Base-by-base conservation (phyloP, 352 stramenopile species). In the Phytopythium helicoides region DNA sequence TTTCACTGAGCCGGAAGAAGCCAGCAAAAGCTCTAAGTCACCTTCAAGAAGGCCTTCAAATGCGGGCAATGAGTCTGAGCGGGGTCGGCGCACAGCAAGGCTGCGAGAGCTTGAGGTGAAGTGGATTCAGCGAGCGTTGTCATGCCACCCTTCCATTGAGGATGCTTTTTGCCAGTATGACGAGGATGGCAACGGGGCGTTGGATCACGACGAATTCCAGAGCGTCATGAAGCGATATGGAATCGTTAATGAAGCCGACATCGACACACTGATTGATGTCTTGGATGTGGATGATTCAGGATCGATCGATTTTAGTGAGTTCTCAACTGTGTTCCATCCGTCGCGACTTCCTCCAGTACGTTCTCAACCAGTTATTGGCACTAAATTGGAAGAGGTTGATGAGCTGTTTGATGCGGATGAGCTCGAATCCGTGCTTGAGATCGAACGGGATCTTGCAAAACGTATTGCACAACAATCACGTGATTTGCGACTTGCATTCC, bases 221-320 rank as follows among this genome's bases (percentile, higher is more conserved):
- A 59, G 71, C 39, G 81, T 83, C 56, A 87, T 90, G 80, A 88
- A 81, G 52, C 71, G 77, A 12, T 88, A 88, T 44, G 80, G 80
- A 1, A 88, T 90, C 40, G 61, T 64, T 3, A 71, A 65, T 11
- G 62, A 76, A 9, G 63, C 72, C 4, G 80, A 88, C 53, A 87
- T 90, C 16, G 55, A 71, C 31, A 44, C 64, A 3, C 19, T 90
- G 14, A 73, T 86, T 19, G 53, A 58, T 22, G 47, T 71, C 3
- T 58, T 90, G 0, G 80, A 90, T 41, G 45, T 71, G 12, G 58
- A 90, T 28, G 56, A 25, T 16, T 87, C 75, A 0, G 76, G 73
- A 2, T 72, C 73, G 8, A 65, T 88, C 35, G 78, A 78, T n/a
- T 66, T 80, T 9, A 51, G 80, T 4, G 75, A 84, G 44, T 86